Evolutionary conservation across 768 basidiomycete species (phyloP).

Genomic region (Leucocoprinus sp.): DNA sequence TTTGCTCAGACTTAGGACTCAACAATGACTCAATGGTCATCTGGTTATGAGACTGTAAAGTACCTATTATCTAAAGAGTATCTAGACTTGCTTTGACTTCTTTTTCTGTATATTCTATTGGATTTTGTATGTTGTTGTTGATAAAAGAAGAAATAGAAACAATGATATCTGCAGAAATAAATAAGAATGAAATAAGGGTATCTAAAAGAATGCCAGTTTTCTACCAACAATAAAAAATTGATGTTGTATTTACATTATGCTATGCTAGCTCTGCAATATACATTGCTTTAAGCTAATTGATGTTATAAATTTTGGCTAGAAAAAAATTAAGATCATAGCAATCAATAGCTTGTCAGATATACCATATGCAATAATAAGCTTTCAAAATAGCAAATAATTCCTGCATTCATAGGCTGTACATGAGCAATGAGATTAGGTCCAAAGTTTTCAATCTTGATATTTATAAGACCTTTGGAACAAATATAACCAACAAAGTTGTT

Average conservation of each 20-base stretch:
- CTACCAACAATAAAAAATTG: conserved; percentile 31
- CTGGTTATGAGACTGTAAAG: too few species aligned
- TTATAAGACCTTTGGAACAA: conserved; percentile 12
- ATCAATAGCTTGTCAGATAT: background rate
- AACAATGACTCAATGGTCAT: too few species aligned
- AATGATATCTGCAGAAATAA: conserved; percentile 9
- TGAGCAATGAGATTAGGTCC: conserved; percentile 23
- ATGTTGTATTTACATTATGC: conserved; percentile 22
- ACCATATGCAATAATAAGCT: background rate
- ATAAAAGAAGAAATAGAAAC: conserved; percentile 15
- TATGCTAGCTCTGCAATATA: conserved; percentile 25
- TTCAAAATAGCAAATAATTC: background rate
- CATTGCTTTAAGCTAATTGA: conserved; percentile 26
- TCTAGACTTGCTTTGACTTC: too few species aligned
- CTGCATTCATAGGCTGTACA: conserved; percentile 23
- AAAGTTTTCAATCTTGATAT: conserved; percentile 17
- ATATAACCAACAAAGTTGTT: conserved; percentile 21
- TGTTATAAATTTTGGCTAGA: conserved; percentile 21
- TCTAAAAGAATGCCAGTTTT: conserved; percentile 27
- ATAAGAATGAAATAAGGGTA: background rate
- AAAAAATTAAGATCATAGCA: background rate
- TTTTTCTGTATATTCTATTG: too few species aligned
- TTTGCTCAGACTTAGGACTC: too few species aligned
- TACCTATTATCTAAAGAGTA: too few species aligned
- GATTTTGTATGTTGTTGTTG: too few species aligned